Base-by-base conservation (phyloP, 192 early-diverging fungal species). In the Cladochytrium replicatum region DNA sequence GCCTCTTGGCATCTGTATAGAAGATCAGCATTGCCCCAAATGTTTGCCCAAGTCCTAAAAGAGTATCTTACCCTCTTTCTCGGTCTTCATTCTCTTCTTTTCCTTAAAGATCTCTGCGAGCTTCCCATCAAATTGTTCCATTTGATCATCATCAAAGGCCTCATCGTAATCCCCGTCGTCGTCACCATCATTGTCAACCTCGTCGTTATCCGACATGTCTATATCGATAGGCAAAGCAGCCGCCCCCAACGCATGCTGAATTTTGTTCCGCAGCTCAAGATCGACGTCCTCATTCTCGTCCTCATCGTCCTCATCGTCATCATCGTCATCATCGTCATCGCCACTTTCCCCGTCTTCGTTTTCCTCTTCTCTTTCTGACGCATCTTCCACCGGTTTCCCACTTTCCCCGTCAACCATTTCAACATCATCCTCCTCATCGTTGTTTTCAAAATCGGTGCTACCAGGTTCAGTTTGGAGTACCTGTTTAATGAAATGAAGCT, bases 41-140 rank as follows among this genome's bases (percentile, higher is more conserved):
- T 3, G 31, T 11, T 7, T 22, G 50, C 25, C 7, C 28, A n/a
- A n/a, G n/a, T n/a, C n/a, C n/a, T n/a, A n/a, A n/a, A n/a, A n/a
- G n/a, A n/a, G n/a, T n/a, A n/a, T n/a, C 49, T 23, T 39, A 82
- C 75, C 67, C 65, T 88, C 89, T 51, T 82, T 78, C n/a, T 80
- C 83, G 5, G 52, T 57, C 72, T 90, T 91, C 34, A 78, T 66
- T 45, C 81, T 64, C 72, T 89, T 88, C 61, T 80, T 77, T 49
- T 91, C 78, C 31, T 67, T 69, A 63, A 97, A 97, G 44, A 97
- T 90, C 58, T 93, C 93, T 6, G 83, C 82, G 39, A 97, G 67
- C 63, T 97, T 94, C 32, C 81, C 80, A 63, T 97, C 93, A 67
- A 90, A 94, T 17, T 71, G 78, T 52, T 71, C 78, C 89, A 92